Percentiles rank a stretch among this genome's conserved stretches.
Evolutionary conservation across 225 moss, liverwort and hornwort species (phyloP).

Genomic region (Sphagnum contortum): DNA sequence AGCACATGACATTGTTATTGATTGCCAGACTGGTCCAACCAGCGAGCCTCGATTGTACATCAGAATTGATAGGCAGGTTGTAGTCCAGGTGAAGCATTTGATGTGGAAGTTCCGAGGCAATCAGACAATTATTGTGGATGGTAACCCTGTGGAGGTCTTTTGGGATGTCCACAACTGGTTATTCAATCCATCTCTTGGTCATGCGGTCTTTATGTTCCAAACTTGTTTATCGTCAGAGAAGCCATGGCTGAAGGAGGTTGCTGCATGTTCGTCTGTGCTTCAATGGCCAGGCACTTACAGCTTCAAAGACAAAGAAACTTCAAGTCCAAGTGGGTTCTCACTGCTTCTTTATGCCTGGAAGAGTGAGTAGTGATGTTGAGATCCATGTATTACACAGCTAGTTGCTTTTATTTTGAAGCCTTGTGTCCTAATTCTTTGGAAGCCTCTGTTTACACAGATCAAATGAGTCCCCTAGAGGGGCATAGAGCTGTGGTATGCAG

Average conservation of each 20-base stretch:
- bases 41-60: constrained; percentile 52
- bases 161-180: constrained; percentile 66
- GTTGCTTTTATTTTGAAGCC: constrained; percentile 1
- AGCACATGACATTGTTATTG: constrained; percentile 61
- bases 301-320: constrained; percentile 52
- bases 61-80: constrained; percentile 43
- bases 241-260: constrained; percentile 55
- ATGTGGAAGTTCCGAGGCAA: constrained; percentile 61
- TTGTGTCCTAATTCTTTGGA: constrained; percentile 9
- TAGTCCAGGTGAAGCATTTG: constrained; percentile 53
- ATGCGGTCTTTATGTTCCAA: constrained; percentile 57
- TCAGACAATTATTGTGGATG: constrained; percentile 49
- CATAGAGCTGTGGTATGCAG: constrained; percentile 10
- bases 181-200: constrained; percentile 46
- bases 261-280: constrained; percentile 49
- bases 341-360: constrained; percentile 56
- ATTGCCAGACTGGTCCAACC: constrained; percentile 38
- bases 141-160: constrained; percentile 53
- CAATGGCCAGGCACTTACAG: constrained; percentile 61
- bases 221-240: constrained; percentile 57
- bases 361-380: constrained; percentile 23
- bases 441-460: constrained; percentile 7
- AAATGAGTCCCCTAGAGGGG: constrained; percentile 2
- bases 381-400: constrained; percentile 8
- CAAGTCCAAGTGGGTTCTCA: constrained; percentile 43